Evolutionary conservation across 495 filamentous ascomycete species (phyloP).

Genomic region (Hypoxylon lienhwacheense): DNA sequence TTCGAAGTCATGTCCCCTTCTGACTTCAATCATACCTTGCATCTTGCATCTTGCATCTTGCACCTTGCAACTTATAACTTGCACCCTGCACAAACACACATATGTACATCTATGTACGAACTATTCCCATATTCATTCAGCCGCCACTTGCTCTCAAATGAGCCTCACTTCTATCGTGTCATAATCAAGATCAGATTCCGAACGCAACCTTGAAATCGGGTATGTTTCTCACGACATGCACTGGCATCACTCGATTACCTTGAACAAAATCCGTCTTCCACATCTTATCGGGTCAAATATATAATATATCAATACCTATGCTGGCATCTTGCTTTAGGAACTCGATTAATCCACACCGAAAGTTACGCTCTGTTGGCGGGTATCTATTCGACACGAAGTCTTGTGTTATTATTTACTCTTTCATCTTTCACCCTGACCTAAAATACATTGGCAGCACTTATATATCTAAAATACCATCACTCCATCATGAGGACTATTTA

Average conservation of each 20-base stretch:
- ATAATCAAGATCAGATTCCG: too few relatives aligned
- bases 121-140: neutral
- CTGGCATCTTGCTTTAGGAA: neutral
- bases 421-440: neutral
- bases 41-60: too few relatives aligned
- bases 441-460: neutral
- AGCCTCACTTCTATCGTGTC: too few relatives aligned
- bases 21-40: conserved; percentile 27
- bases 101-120: conserved; percentile 12
- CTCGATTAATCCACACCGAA: conserved; percentile 20
- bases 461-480: too few relatives aligned
- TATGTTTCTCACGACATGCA: conserved; percentile 2
- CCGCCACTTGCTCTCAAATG: too few relatives aligned
- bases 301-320: too few relatives aligned
- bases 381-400: conserved; percentile 1
- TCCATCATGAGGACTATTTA: too few relatives aligned
- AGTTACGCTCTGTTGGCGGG: conserved; percentile 25
- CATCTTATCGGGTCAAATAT: too few relatives aligned
- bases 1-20: conserved; percentile 3
- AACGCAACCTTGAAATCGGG: conserved; percentile 8
- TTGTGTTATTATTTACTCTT: neutral
- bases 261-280: too few relatives aligned
- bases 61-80: too few relatives aligned
- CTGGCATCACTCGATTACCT: too few relatives aligned
- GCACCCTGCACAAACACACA: conserved; percentile 31